Percentiles rank a stretch among this genome's conserved stretches.
Evolutionary conservation across 139 green algal genomes (phyloP).

Genomic region (Bryopsis sp.): DNA sequence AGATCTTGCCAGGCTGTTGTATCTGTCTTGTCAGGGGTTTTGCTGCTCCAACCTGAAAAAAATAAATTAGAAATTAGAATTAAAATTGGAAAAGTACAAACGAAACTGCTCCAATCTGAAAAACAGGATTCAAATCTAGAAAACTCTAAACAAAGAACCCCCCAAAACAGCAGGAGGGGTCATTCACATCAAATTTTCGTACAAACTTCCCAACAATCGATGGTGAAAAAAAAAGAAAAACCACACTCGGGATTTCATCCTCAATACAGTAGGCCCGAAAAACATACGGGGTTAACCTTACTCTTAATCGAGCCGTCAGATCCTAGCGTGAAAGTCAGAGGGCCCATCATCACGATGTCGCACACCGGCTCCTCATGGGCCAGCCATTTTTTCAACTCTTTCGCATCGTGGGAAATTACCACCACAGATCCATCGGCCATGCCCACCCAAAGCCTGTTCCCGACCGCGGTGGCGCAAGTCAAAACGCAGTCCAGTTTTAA

Average conservation of each 20-base stretch:
- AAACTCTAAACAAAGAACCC: too few relatives aligned
- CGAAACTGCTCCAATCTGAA: not conserved
- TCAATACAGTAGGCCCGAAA: not conserved
- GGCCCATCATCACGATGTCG: constrained; percentile 34
- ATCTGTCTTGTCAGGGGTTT: not conserved
- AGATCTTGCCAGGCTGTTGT: too few relatives aligned
- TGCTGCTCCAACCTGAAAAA: not conserved
- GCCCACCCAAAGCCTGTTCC: constrained; percentile 11
- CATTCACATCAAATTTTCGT: too few relatives aligned
- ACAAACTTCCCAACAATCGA: too few relatives aligned
- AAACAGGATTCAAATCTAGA: too few relatives aligned
- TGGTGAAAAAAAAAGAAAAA: not conserved
- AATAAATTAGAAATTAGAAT: not conserved
- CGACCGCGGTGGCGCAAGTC: constrained; percentile 12
- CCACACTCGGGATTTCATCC: not conserved
- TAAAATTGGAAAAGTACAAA: not conserved
- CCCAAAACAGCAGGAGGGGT: too few relatives aligned
- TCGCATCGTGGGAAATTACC: constrained; percentile 1
- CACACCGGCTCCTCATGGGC: constrained; percentile 41
- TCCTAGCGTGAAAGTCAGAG: constrained; percentile 45
- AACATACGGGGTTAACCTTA: constrained; percentile 12
- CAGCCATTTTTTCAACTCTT: constrained; percentile 32
- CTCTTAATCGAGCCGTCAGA: constrained; percentile 50
- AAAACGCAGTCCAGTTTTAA: not conserved
- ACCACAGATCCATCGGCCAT: constrained; percentile 7